phyloP scores from a whole-genome alignment of 306 rosid species.

The Vachellia collinsii region DNA sequence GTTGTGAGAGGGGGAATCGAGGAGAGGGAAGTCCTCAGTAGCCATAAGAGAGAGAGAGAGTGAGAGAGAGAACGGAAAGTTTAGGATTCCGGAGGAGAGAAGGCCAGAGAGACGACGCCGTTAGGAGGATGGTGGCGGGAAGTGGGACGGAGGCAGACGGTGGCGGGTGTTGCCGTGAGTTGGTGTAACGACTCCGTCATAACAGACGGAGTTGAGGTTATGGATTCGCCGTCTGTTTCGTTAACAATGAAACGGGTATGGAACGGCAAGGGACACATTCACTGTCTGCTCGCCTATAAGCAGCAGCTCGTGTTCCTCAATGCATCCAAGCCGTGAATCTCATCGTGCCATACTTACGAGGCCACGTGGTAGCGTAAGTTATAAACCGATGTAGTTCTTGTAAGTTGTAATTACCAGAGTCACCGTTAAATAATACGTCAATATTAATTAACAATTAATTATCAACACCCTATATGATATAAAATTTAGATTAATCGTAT shows the following conservation, averaged over 20 bases:
- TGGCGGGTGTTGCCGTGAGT: neutral
- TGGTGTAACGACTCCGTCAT: constrained; percentile 33
- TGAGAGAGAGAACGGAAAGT: constrained; percentile 38
- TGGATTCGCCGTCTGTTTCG: neutral
- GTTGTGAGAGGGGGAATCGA: constrained; percentile 39
- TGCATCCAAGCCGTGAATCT: neutral
- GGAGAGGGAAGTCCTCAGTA: constrained; percentile 29
- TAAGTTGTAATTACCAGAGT: neutral
- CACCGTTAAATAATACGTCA: neutral
- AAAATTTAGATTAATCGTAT: too few species aligned
- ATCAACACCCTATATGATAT: neutral
- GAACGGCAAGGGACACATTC: neutral
- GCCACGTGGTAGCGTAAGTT: neutral
- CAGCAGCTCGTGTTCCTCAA: neutral
- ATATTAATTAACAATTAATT: too few species aligned
- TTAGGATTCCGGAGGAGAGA: neutral
- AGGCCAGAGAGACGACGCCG: constrained; percentile 11
- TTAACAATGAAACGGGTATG: neutral
- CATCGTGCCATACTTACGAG: neutral
- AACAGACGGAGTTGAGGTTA: neutral
- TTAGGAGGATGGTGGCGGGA: neutral
- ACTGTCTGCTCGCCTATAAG: neutral
- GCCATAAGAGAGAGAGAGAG: constrained; percentile 37
- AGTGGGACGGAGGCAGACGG: neutral
- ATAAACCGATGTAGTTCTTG: neutral